These are phyloP conservation scores for Ogataea zsoltii DNA, from an alignment of 805 yeast genomes.

Conservation along the genomic window DNA sequence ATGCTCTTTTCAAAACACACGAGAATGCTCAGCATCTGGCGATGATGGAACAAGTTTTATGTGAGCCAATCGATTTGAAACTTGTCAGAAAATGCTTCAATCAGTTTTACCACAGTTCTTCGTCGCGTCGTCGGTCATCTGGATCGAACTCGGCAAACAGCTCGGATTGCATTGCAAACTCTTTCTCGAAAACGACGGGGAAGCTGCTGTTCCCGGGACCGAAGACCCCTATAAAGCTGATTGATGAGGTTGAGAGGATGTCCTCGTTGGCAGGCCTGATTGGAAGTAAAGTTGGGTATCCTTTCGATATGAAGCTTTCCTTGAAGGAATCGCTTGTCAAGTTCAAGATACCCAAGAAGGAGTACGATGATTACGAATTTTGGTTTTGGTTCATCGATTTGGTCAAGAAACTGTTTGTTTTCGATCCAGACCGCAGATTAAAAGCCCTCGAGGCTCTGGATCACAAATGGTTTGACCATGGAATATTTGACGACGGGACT, in stretches of 20 bases:
- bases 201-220: conserved; percentile 36
- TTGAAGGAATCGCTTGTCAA: conserved; percentile 27
- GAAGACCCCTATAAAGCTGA: conserved; percentile 37
- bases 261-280: conserved; percentile 28
- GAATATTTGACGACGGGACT: conserved; percentile 57
- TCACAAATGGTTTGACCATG: conserved; percentile 76
- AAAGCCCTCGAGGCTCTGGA: conserved; percentile 55
- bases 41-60: conserved; percentile 84
- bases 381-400: conserved; percentile 76
- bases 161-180: conserved; percentile 29
- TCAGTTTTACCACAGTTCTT: conserved; percentile 21
- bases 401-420: conserved; percentile 47
- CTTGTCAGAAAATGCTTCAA: conserved; percentile 35
- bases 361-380: conserved; percentile 68
- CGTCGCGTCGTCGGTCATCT: conserved; percentile 17
- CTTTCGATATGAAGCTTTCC: conserved; percentile 23
- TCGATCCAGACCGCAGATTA: conserved; percentile 51
- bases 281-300: conserved; percentile 32
- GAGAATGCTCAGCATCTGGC: conserved; percentile 94
- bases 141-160: conserved; percentile 10
- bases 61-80: conserved; percentile 46
- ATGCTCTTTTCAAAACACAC: conserved; percentile 91
- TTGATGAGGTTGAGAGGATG: conserved; percentile 38
- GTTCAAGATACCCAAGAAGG: conserved; percentile 35
- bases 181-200: conserved; percentile 34